phyloP scores from a whole-genome alignment of 1,284 basidiomycete genomes.

The Cryptococcus sp. region DNA sequence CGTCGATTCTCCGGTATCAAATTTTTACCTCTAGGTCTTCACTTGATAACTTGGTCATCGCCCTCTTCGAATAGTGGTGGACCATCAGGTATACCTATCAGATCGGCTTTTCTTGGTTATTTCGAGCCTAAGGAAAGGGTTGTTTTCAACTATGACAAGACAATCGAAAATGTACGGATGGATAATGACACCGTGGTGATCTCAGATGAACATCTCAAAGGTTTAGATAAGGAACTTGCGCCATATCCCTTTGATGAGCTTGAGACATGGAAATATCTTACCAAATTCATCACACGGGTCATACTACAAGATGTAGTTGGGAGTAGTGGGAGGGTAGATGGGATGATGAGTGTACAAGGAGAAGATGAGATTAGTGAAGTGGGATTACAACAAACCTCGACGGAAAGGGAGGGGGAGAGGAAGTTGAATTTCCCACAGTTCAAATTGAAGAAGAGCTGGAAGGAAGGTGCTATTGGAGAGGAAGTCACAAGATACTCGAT shows the following conservation, averaged over 20 bases:
- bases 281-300: conserved; percentile 20
- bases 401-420: background rate
- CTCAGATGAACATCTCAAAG: conserved; percentile 42
- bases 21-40: conserved; percentile 45
- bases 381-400: background rate
- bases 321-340: conserved; percentile 29
- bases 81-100: conserved; percentile 26
- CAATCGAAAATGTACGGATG: conserved; percentile 17
- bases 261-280: conserved; percentile 38
- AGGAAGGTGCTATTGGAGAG: conserved; percentile 43
- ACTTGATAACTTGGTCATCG: conserved; percentile 36
- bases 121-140: conserved; percentile 26
- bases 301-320: conserved; percentile 38
- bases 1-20: conserved; percentile 41
- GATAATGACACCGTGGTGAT: conserved; percentile 16
- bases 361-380: conserved; percentile 6
- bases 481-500: conserved; percentile 45
- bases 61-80: conserved; percentile 4
- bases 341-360: conserved; percentile 29
- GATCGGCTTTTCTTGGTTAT: conserved; percentile 23
- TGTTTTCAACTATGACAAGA: conserved; percentile 25
- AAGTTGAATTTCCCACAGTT: conserved; percentile 39
- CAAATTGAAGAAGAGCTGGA: conserved; percentile 47
- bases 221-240: conserved; percentile 45
- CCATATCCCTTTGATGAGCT: conserved; percentile 44